Evolutionary conservation across 306 rosid species (phyloP).

Genomic region (Carpinus fangiana): DNA sequence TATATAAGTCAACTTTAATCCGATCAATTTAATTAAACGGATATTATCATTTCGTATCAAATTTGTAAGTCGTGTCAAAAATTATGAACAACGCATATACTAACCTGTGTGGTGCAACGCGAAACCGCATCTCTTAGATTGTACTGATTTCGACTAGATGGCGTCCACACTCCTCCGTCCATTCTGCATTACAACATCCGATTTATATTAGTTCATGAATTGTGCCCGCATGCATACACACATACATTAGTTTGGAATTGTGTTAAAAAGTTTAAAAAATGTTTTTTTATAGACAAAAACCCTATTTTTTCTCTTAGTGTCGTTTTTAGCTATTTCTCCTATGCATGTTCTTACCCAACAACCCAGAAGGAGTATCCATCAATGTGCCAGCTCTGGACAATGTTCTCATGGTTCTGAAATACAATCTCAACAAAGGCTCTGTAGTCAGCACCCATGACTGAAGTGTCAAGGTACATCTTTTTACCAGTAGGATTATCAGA

Average conservation of each 20-base stretch:
- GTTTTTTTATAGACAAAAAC: too few relatives aligned
- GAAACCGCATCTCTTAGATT: conserved; percentile 84
- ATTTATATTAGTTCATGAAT: background rate
- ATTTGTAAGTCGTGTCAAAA: too few relatives aligned
- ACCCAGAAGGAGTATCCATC: conserved; percentile 96
- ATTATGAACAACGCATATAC: background rate
- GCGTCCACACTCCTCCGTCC: conserved; percentile 85
- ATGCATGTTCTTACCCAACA: conserved; percentile 65
- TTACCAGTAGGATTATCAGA: conserved; percentile 54
- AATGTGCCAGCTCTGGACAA: conserved; percentile 76
- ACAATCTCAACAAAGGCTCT: conserved; percentile 81
- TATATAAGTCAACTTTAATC: too few relatives aligned
- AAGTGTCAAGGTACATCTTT: conserved; percentile 68
- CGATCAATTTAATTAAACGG: too few relatives aligned
- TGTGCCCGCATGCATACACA: background rate
- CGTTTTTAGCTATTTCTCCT: too few relatives aligned
- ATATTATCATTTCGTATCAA: too few relatives aligned
- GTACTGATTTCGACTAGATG: conserved; percentile 64
- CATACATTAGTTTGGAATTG: too few relatives aligned
- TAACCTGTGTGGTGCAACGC: conserved; percentile 82
- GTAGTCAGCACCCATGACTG: conserved; percentile 86
- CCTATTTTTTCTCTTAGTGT: too few relatives aligned
- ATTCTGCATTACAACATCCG: conserved; percentile 50
- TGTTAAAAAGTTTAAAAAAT: too few relatives aligned
- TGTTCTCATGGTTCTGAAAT: conserved; percentile 71